Evolutionary conservation across 176 grass and related monocot genomes (phyloP).

Genomic region (Avena sativa): DNA sequence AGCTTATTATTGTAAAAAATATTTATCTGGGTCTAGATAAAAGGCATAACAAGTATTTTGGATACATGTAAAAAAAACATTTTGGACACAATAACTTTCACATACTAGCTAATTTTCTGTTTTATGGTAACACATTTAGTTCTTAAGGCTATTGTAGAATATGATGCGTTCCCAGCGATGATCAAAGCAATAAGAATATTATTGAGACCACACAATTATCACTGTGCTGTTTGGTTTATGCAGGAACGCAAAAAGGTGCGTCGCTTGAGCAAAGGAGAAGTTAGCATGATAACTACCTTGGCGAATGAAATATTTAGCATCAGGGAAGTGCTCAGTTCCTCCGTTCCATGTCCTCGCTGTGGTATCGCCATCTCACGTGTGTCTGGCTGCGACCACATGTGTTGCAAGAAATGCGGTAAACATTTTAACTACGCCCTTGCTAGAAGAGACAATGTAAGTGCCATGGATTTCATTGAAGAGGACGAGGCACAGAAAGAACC

Average conservation of each 20-base stretch:
- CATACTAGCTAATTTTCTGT: background rate
- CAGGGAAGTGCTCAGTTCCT: constrained; percentile 51
- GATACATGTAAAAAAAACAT: background rate
- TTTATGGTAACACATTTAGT: background rate
- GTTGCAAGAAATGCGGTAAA: constrained; percentile 45
- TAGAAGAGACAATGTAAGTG: background rate
- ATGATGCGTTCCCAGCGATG: background rate
- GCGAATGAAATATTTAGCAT: constrained; percentile 51
- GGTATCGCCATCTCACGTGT: constrained; percentile 44
- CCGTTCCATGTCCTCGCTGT: constrained; percentile 51
- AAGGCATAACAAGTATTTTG: background rate
- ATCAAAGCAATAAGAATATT: background rate
- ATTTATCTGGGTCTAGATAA: background rate
- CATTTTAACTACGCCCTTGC: constrained; percentile 46
- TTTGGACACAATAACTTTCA: background rate
- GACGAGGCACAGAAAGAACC: background rate
- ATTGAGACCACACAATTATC: background rate
- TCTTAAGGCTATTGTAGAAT: background rate
- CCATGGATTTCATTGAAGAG: background rate
- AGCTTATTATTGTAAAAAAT: background rate
- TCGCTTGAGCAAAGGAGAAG: constrained; percentile 13
- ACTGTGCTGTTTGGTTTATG: background rate
- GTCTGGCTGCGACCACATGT: constrained; percentile 62
- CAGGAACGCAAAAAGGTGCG: constrained; percentile 39
- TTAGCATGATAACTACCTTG: constrained; percentile 10